Evolutionary conservation across 2,329 filamentous ascomycete species (phyloP).

Genomic region (Blastomyces percursus): DNA sequence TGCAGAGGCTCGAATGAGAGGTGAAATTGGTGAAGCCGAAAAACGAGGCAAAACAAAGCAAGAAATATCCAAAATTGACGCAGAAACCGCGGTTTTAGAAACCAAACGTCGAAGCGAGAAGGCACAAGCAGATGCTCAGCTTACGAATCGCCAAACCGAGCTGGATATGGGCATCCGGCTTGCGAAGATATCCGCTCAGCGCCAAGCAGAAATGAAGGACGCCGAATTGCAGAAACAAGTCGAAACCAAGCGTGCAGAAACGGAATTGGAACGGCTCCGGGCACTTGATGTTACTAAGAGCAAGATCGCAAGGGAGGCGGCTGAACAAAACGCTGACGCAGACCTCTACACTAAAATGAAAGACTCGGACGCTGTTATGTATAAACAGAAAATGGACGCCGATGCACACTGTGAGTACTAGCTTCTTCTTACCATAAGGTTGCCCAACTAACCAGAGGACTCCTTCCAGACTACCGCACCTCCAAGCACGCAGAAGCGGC

Average conservation of each 20-base stretch:
- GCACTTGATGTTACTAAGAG: conserved; percentile 71
- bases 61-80: conserved; percentile 78
- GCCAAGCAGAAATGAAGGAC: conserved; percentile 63
- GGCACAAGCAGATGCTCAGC: conserved; percentile 62
- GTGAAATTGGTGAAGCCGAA: conserved; percentile 56
- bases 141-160: conserved; percentile 60
- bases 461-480: conserved; percentile 19
- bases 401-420: conserved; percentile 25
- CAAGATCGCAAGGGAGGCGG: conserved; percentile 39
- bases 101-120: conserved; percentile 76
- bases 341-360: conserved; percentile 41
- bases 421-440: background rate
- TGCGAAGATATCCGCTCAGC: conserved; percentile 60
- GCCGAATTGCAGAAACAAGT: conserved; percentile 71
- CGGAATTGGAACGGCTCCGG: conserved; percentile 68
- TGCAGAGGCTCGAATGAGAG: conserved; percentile 49
- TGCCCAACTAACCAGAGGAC: conserved; percentile 6
- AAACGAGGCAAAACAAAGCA: conserved; percentile 72
- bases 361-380: conserved; percentile 42
- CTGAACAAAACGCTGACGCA: conserved; percentile 38
- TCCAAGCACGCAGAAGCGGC: conserved; percentile 40
- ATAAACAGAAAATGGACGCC: conserved; percentile 32
- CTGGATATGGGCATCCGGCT: conserved; percentile 66
- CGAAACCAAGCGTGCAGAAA: conserved; percentile 63
- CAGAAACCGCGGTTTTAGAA: conserved; percentile 72